phyloP scores from a whole-genome alignment of 176 grass and related monocot genomes.

The Hsuehochloa calcarea region DNA sequence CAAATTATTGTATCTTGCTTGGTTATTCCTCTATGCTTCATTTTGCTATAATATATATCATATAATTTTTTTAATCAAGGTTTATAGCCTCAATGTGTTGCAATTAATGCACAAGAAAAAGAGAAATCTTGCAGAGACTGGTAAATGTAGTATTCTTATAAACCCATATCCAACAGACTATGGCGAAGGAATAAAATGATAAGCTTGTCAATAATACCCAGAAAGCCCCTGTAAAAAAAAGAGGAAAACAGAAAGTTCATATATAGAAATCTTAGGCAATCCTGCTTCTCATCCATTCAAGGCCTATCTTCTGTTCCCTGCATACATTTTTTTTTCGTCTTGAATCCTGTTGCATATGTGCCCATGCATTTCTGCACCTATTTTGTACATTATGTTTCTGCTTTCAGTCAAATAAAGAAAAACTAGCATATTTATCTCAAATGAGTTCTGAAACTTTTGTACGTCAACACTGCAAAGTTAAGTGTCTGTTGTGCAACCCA shows the following conservation, averaged over 20 bases:
- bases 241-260: neutral
- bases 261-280: neutral
- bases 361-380: neutral
- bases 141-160: conserved; percentile 13
- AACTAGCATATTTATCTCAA: conserved; percentile 9
- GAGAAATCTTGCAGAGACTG: neutral
- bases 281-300: conserved; percentile 1
- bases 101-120: neutral
- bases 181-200: conserved; percentile 12
- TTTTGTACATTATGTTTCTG: neutral
- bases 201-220: neutral
- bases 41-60: conserved; percentile 25
- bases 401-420: neutral
- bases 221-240: neutral
- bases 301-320: neutral
- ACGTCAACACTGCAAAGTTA: neutral
- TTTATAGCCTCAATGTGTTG: neutral
- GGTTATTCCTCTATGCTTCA: conserved; percentile 6
- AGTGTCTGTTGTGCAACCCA: conserved; percentile 3
- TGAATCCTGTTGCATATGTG: conserved; percentile 11
- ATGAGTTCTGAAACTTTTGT: conserved; percentile 17
- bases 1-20: conserved; percentile 19
- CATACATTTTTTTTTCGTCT: neutral
- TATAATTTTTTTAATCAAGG: neutral
- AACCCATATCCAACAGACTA: neutral